These are phyloP conservation scores for Platismatia glauca DNA, from an alignment of 495 filamentous ascomycete genomes.

Conservation along the genomic window DNA sequence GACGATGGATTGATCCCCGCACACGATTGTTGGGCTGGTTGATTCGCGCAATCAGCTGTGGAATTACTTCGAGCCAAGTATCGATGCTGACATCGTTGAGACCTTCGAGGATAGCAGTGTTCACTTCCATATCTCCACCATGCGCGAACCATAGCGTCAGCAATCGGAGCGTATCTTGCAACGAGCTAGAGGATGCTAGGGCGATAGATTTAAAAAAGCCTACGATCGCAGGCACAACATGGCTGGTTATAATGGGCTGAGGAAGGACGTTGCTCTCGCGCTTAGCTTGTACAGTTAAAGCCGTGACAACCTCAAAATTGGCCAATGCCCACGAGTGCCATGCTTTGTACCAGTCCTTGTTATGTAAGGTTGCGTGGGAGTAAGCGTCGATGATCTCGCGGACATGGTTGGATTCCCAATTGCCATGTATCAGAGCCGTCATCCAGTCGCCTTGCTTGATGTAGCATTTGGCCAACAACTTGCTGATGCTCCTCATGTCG, in stretches of 20 bases:
- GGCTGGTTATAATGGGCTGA: slow-evolving; percentile 59
- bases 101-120: slow-evolving; percentile 75
- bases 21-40: slow-evolving; percentile 86
- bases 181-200: slow-evolving; percentile 77
- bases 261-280: slow-evolving; percentile 49
- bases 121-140: slow-evolving; percentile 81
- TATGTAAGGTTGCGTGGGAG: slow-evolving; percentile 79
- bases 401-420: slow-evolving; percentile 70
- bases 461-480: slow-evolving; percentile 87
- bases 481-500: slow-evolving; percentile 44
- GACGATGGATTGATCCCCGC: slow-evolving; percentile 77
- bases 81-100: slow-evolving; percentile 87
- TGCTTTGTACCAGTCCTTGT: slow-evolving; percentile 92
- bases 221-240: slow-evolving; percentile 87
- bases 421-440: slow-evolving; percentile 66
- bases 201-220: slow-evolving; percentile 96
- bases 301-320: slow-evolving; percentile 95
- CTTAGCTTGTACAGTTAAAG: slow-evolving; percentile 54
- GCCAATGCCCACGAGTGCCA: slow-evolving; percentile 99
- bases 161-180: slow-evolving; percentile 89
- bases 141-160: slow-evolving; percentile 95
- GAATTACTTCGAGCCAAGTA: slow-evolving; percentile 96
- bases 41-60: slow-evolving; percentile 92
- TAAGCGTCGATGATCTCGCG: slow-evolving; percentile 77
- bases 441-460: slow-evolving; percentile 96